Base-by-base conservation (phyloP, 805 yeast species). In the Komagataella kurtzmanii region DNA sequence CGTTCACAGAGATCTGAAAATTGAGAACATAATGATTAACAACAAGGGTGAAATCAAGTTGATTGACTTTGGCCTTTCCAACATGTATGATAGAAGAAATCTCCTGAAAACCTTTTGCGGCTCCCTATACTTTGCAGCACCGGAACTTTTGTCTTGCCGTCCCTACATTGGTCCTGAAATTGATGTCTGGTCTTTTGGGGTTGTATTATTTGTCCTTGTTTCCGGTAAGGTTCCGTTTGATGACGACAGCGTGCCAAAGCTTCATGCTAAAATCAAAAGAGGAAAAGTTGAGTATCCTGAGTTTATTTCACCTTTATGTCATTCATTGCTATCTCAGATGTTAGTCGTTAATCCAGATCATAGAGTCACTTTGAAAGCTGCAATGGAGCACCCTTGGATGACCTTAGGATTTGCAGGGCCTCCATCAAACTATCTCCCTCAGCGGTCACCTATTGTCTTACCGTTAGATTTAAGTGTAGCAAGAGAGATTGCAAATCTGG, bases 181-280 rank as follows among this genome's bases (percentile, higher is more conserved):
- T 49, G 99, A 93, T 65, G 83, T 93, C 17, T 93, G 99, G 99
- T 88, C 97, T 2, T 91, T 90, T 72, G 99, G 99, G 56, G 96
- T 93, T 36, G 98, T 93, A 0, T 69, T 93, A 50, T 93, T 88
- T 62, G 99, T 93, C 6, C 73, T 93, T 54, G 97, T 93, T 2
- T 90, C 97, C 65, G 99, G 99, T 52, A 90, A 88, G 65, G 98
- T 93, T 12, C 99, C 99, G 7, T 93, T 93, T 65, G 99, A 93
- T 65, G 98, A 93, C 63, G 95, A 88, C 60, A 82, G 87, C 57
- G 95, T 95, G 56, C 83, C 90, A 48, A 90, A 86, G 1, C 73
- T 93, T 59, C 99, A 93, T 65, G 95, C 88, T 56, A 90, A 90
- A 65, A 93, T 93, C 64, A 93, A 91, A 64, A 79, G 82, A 57